Percentiles rank a stretch among this genome's conserved stretches.
Conservation (phyloP, 1,139 yeast species). For the Blastobotrys ciferrii region DNA sequence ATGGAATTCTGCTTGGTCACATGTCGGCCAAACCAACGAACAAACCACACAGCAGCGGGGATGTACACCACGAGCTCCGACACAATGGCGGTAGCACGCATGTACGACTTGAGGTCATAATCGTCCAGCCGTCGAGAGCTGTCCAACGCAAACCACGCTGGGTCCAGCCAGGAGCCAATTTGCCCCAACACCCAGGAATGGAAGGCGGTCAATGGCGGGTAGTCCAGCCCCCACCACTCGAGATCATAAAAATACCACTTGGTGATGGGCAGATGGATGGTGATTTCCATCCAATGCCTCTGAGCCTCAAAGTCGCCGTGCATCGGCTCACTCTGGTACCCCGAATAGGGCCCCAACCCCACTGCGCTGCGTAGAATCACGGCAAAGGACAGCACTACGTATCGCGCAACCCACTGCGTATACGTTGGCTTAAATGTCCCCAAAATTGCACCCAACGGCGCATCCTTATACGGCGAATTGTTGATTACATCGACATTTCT, state of each 20-base stretch:
- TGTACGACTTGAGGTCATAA: conserved; percentile 65
- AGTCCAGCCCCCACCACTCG: conserved; percentile 94
- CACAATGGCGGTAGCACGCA: conserved; percentile 75
- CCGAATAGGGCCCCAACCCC: conserved; percentile 88
- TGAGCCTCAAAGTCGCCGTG: conserved; percentile 98
- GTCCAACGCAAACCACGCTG: conserved; percentile 73
- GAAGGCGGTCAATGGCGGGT: conserved; percentile 94
- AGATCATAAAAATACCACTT: conserved; percentile 89
- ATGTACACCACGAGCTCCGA: conserved; percentile 74
- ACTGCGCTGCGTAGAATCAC: conserved; percentile 78
- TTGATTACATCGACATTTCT: not conserved
- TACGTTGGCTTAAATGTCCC: conserved; percentile 66
- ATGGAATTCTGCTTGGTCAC: conserved; percentile 43
- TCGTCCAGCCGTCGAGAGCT: conserved; percentile 74
- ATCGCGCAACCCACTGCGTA: conserved; percentile 87
- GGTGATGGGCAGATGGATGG: conserved; percentile 66
- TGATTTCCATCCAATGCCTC: conserved; percentile 95
- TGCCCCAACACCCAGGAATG: conserved; percentile 82
- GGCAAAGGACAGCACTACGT: conserved; percentile 71
- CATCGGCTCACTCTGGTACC: conserved; percentile 60
- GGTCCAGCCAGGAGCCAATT: conserved; percentile 61
- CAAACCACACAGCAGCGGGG: conserved; percentile 73
- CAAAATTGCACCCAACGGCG: conserved; percentile 59
- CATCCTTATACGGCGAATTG: conserved; percentile 29
- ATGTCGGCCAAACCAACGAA: conserved; percentile 58